Percentiles rank a stretch among this genome's conserved stretches.
Conservation (phyloP, 2,329 filamentous ascomycete genomes). For the Hansfordia pulvinata region DNA sequence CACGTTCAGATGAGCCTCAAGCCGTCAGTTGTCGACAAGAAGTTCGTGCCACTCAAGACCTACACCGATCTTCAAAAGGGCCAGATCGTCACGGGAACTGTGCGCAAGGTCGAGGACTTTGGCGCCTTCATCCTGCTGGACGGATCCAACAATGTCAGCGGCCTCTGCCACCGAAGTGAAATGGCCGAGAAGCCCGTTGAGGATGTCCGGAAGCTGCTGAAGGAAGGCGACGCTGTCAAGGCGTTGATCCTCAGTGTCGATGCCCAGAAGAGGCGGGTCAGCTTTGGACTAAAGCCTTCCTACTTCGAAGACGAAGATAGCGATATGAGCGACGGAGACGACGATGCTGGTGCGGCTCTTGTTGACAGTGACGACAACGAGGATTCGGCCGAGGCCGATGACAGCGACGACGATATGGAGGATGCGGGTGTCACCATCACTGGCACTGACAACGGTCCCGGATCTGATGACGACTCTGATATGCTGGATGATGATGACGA, state of each 20-base stretch:
- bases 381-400: slow-evolving; percentile 19
- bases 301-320: slow-evolving; percentile 58
- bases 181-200: slow-evolving; percentile 75
- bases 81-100: slow-evolving; percentile 75
- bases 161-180: slow-evolving; percentile 82
- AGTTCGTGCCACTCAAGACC: slow-evolving; percentile 60
- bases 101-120: slow-evolving; percentile 89
- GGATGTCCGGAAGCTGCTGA: slow-evolving; percentile 82
- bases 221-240: slow-evolving; percentile 85
- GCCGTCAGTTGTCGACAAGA: slow-evolving; percentile 65
- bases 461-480: slow-evolving; percentile 13
- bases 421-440: slow-evolving; percentile 31
- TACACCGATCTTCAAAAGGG: slow-evolving; percentile 68
- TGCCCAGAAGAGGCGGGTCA: slow-evolving; percentile 61
- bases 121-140: slow-evolving; percentile 90
- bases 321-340: slow-evolving; percentile 31
- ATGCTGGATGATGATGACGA: slow-evolving; percentile 19
- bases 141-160: slow-evolving; percentile 76
- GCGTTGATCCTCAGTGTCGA: slow-evolving; percentile 77
- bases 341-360: slow-evolving; percentile 13
- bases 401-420: slow-evolving; percentile 30
- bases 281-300: slow-evolving; percentile 83
- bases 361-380: slow-evolving; percentile 16
- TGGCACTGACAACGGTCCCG: slow-evolving; percentile 26
- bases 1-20: slow-evolving; percentile 82